These are phyloP conservation scores for Hansenula anomala DNA, from an alignment of 1,139 yeast genomes.

Conservation along the genomic window DNA sequence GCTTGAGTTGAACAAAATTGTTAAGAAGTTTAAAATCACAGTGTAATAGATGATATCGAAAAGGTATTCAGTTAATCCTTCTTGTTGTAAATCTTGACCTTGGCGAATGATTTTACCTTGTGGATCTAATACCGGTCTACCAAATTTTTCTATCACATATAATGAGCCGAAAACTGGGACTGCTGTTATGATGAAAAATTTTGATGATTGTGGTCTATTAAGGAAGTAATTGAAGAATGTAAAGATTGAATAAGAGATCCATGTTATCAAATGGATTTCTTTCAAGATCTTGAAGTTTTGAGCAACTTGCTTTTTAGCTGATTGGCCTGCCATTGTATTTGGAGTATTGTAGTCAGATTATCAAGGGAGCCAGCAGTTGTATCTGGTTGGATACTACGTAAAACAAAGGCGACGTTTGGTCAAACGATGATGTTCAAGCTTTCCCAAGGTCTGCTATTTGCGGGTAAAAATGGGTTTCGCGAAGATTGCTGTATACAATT, in stretches of 20 bases:
- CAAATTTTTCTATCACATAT: constrained; percentile 55
- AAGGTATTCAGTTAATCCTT: constrained; percentile 72
- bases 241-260: constrained; percentile 38
- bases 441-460: too few species aligned
- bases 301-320: constrained; percentile 66
- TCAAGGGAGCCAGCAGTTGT: too few species aligned
- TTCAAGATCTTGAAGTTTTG: constrained; percentile 50
- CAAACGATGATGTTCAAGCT: too few species aligned
- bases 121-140: constrained; percentile 54
- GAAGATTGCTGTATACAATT: too few species aligned
- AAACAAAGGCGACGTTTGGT: too few species aligned
- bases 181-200: constrained; percentile 50
- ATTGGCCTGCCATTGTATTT: constrained; percentile 59
- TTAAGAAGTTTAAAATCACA: constrained; percentile 52
- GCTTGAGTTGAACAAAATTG: constrained; percentile 51
- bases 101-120: constrained; percentile 40
- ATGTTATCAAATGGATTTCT: constrained; percentile 47
- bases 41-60: constrained; percentile 74
- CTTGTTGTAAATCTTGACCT: constrained; percentile 63
- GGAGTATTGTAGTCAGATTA: too few species aligned
- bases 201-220: constrained; percentile 48
- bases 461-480: too few species aligned
- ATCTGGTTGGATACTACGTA: too few species aligned
- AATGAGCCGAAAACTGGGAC: constrained; percentile 54
- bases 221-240: constrained; percentile 38